A percentile compares a stretch with the other conserved stretches of the same genome.
Conservation (phyloP, 2,329 filamentous ascomycete genomes). For the Colletotrichum spinosum region DNA sequence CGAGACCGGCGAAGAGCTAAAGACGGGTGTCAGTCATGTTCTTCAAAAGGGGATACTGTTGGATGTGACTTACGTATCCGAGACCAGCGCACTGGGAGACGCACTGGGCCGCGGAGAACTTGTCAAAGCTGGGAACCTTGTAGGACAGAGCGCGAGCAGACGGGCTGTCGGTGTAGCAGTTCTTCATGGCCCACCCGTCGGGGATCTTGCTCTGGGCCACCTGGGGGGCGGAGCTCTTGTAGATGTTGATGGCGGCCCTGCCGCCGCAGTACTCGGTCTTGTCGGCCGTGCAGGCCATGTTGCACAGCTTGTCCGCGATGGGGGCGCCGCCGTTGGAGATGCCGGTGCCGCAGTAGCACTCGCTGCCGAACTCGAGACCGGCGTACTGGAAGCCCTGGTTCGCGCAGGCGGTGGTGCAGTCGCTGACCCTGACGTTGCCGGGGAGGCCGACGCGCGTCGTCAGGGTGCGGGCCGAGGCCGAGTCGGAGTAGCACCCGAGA, state of each 20-base stretch:
- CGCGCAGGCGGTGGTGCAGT: conserved; percentile 56
- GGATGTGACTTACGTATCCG: conserved; percentile 2
- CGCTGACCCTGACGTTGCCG: conserved; percentile 54
- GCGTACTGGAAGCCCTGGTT: conserved; percentile 58
- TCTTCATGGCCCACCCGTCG: not conserved
- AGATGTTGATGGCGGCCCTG: conserved; percentile 51
- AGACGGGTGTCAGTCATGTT: not conserved
- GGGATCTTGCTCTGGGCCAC: conserved; percentile 39
- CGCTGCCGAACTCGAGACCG: conserved; percentile 57
- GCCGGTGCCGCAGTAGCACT: conserved; percentile 59
- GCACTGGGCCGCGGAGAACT: conserved; percentile 18
- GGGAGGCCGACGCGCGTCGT: conserved; percentile 54
- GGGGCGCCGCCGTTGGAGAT: conserved; percentile 58
- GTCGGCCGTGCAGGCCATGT: conserved; percentile 64
- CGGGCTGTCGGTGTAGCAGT: conserved; percentile 17
- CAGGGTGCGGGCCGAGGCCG: conserved; percentile 56
- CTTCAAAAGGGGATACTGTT: too few relatives aligned
- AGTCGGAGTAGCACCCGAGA: conserved; percentile 69
- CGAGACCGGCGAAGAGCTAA: conserved; percentile 58
- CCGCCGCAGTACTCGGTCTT: conserved; percentile 56
- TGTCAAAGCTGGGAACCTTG: conserved; percentile 7
- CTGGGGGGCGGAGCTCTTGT: conserved; percentile 50
- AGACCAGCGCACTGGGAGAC: conserved; percentile 3
- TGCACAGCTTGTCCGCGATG: conserved; percentile 55
- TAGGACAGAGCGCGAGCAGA: not conserved